These are phyloP conservation scores for Allomyces macrogynus DNA, from an alignment of 192 early-diverging fungal genomes.

Conservation along the genomic window DNA sequence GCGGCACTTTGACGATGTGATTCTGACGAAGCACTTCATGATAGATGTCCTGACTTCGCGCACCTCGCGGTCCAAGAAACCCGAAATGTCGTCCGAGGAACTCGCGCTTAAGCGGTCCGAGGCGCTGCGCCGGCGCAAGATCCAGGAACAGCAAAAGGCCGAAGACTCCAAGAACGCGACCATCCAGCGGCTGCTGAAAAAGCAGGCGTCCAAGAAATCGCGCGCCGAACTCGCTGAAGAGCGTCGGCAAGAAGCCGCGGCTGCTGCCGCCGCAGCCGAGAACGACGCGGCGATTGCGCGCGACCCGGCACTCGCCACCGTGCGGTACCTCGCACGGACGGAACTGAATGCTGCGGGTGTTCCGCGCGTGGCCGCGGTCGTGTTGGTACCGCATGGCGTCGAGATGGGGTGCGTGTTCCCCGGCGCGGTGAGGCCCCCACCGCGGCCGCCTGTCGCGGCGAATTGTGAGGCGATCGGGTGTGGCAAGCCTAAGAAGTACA, in stretches of 20 bases:
- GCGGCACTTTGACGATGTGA: too few species aligned
- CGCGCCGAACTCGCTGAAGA: background rate
- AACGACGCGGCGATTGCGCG: background rate
- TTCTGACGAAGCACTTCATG: background rate
- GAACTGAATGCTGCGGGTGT: background rate
- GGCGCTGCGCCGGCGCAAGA: slow-evolving; percentile 7
- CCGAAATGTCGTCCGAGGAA: slow-evolving; percentile 6
- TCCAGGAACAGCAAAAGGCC: slow-evolving; percentile 7
- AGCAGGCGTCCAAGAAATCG: slow-evolving; percentile 8
- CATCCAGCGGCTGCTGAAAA: slow-evolving; percentile 9
- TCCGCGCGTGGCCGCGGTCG: background rate
- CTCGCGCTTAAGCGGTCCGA: slow-evolving; percentile 7
- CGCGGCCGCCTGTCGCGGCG: background rate
- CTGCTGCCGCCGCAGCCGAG: background rate
- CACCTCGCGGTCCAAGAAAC: slow-evolving; percentile 1
- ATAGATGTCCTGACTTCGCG: background rate
- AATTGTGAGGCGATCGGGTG: background rate
- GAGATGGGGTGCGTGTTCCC: background rate
- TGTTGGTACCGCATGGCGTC: background rate
- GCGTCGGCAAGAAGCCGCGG: background rate
- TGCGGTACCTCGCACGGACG: background rate
- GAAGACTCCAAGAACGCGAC: slow-evolving; percentile 10
- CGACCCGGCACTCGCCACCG: background rate
- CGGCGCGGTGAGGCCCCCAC: background rate
- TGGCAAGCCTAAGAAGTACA: background rate